Base-by-base conservation (phyloP, 331 rosid species). In the Prunus yedoensis region DNA sequence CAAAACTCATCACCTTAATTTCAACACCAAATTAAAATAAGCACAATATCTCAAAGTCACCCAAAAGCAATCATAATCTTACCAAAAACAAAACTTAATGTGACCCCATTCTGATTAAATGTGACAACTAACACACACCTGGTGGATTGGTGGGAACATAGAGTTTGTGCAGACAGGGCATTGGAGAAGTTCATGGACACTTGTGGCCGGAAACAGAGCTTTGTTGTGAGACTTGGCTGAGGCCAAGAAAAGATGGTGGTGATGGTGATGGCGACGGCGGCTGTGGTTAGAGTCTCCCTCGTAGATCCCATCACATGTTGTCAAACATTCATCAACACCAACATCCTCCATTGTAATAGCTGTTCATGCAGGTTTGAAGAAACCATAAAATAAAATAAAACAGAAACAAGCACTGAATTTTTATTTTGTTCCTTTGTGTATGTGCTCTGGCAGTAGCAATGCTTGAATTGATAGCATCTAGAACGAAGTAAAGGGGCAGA, bases 71-170 rank as follows among this genome's bases (percentile, higher is more conserved):
- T n/a, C 21, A 11, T 30, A 57, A 51, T 52, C 45, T 27, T 10
- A 51, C 43, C 3, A 13, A 50, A 50, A 21, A 13, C 0, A 27
- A 69, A 10, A 35, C 4, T 18, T 8, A 50, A 28, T 9, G 30
- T 30, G 27, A 70, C 38, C 49, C 7, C 74, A 28, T 1, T 17
- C 30, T 18, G 13, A 3, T 38, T 5, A 56, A 57, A 65, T 25
- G 4, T 51, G 38, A 65, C 6, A 47, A 57, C 35, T 47, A 5
- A 58, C 9, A 70, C 75, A 35, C 27, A 83, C 86, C 79, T 83
- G 86, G 59, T 75, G 70, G 67, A 79, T 75, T 59, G 83, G 86
- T 50, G 86, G 81, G 67, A 76, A 83, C 87, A 83, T 76, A 73
- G 81, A 83, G n/a, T 75, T 79, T 41, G 84, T 76, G 59, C 81